Percentiles rank a stretch among this genome's conserved stretches.
Evolutionary conservation across 176 grass and related monocot species (phyloP).

Genomic region (Themeda triandra): DNA sequence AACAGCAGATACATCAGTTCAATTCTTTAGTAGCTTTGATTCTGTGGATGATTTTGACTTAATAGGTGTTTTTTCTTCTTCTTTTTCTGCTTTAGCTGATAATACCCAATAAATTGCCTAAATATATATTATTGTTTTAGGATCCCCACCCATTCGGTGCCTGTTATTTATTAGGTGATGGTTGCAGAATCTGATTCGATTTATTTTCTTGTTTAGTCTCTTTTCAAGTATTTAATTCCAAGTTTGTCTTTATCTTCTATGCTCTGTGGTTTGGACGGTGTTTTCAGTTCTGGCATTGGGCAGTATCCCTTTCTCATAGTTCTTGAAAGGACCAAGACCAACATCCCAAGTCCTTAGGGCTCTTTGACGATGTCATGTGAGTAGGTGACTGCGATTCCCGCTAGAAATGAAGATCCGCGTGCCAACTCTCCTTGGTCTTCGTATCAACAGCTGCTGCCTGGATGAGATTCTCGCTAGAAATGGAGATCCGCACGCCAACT

Average conservation of each 20-base stretch:
- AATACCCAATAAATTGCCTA: neutral
- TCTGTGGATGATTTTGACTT: neutral
- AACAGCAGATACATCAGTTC: neutral
- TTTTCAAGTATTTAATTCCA: too few species aligned
- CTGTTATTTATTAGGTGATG: neutral
- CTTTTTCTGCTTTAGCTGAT: neutral
- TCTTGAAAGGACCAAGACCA: neutral
- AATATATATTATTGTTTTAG: neutral
- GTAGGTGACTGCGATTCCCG: too few species aligned
- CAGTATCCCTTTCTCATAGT: neutral
- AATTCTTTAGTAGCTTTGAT: neutral
- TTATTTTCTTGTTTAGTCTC: neutral
- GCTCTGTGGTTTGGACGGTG: neutral
- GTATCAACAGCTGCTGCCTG: too few species aligned
- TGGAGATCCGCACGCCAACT: too few species aligned
- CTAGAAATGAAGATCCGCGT: too few species aligned
- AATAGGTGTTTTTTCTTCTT: neutral
- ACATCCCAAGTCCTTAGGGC: neutral
- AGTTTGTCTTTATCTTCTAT: neutral
- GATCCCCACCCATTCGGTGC: neutral
- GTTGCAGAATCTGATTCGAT: neutral
- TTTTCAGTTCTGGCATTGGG: neutral
- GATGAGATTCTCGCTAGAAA: too few species aligned
- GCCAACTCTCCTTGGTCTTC: too few species aligned
- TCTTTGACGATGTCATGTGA: neutral